These are phyloP conservation scores for Xylaria sp. DNA, from an alignment of 2,329 filamentous ascomycete genomes.

Conservation along the genomic window DNA sequence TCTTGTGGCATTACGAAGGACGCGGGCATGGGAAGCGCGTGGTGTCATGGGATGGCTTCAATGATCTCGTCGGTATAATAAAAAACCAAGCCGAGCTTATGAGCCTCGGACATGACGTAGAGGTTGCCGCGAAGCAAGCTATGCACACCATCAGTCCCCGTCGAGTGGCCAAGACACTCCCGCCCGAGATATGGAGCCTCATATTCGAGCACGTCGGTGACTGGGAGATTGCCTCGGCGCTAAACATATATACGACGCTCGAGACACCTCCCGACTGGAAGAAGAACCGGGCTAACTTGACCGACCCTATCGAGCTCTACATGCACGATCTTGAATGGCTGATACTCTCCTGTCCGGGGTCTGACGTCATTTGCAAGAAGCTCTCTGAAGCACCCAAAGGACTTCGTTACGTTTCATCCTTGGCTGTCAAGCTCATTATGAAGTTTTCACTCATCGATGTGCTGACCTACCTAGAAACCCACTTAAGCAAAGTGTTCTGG, in stretches of 20 bases:
- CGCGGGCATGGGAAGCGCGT: conserved; percentile 58
- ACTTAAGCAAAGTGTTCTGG: conserved; percentile 80
- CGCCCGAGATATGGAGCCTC: conserved; percentile 89
- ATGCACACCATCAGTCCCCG: conserved; percentile 53
- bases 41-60: conserved; percentile 72
- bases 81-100: conserved; percentile 82
- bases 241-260: conserved; percentile 83
- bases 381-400: conserved; percentile 77
- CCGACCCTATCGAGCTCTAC: conserved; percentile 75
- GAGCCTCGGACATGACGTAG: conserved; percentile 77
- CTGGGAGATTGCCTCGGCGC: conserved; percentile 87
- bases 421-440: conserved; percentile 89
- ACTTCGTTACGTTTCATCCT: conserved; percentile 77
- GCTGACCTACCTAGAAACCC: conserved; percentile 75
- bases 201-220: conserved; percentile 86
- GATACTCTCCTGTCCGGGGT: conserved; percentile 75
- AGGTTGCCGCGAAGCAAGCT: conserved; percentile 60
- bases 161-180: conserved; percentile 64
- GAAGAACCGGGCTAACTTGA: conserved; percentile 45
- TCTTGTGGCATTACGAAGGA: conserved; percentile 82
- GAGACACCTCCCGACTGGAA: conserved; percentile 68
- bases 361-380: conserved; percentile 77
- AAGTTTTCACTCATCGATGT: conserved; percentile 87
- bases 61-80: conserved; percentile 78
- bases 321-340: conserved; percentile 87